Base-by-base conservation (phyloP, 371 early-diverging fungal genomes). In the Mortierella sp. region DNA sequence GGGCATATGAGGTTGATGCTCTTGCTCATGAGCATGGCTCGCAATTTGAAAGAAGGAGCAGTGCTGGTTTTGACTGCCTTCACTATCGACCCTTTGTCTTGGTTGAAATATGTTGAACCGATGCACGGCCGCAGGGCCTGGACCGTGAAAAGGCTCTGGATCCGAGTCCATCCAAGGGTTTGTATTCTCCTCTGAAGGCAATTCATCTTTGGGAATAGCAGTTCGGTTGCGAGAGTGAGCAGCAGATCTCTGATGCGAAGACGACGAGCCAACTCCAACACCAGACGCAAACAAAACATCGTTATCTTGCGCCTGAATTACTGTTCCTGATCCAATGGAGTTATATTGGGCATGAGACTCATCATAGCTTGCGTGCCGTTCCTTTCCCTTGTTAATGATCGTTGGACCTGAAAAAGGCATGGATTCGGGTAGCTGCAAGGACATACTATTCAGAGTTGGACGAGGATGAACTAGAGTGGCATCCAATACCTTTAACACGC, bases 1-100 rank as follows among this genome's bases (percentile, higher is more conserved):
- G 6, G 81, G 81, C 72, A 71, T 70, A 35, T 80, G 81, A 0
- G 47, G 47, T 28, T 58, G 59, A n/a, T 13, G 43, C 3, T 51
- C 29, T 56, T 28, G 63, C 7, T 63, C 61, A 19, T 23, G 53
- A 26, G 22, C 7, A 37, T 40, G 29, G 1, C 7, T 26, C 19
- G 37, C 3, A 17, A 17, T 56, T 23, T 37, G 28, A 6, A 29
- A 26, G 55, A 19, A 62, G 61, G 23, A 37, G 32, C 4, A 59
- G 3, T 37, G 13, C 2, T 66, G 43, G 17, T 15, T 28, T 6
- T 72, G 62, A 28, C 56, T 64, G 19, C 54, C 51, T 6, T 61
- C 65, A 37, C 72, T 72, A 9, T 68, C 61, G n/a, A 61, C 43
- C 31, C 77, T 54, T 64, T 54, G 54, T n/a, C 68, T 58, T 0